Evolutionary conservation across 805 yeast species (phyloP), one percentile per base, ranked within the genome.

Genomic region (Ogataea trehalophila): DNA sequence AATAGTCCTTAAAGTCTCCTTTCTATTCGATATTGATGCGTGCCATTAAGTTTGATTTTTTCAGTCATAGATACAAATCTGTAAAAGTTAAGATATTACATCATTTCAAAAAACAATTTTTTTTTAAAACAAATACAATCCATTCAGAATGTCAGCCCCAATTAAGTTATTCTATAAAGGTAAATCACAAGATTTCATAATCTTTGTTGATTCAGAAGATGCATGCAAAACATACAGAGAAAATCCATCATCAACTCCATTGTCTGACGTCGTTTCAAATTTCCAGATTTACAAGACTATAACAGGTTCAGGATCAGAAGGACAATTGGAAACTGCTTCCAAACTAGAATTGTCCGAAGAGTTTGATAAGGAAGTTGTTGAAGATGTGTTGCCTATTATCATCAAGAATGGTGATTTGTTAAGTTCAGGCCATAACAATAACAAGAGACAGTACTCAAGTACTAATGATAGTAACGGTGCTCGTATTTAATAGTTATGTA

Each of bases 321-420:
- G 96, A 47, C 73, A 75, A 8, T 62, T 85, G 23, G 87, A 83
- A 44, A 82, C 79, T 57, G 95, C 92, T 2, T 83, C 92, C 7
- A 76, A 79, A 47, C 69, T 72, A 17, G 85, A 82, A 50, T 62
- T 88, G 37, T 74, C 73, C 43, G 76, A 76, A 52, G 94, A 87
- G 59, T 88, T 89, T 54, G 70, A 76, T 23, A 68, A 73, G 14
- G 70, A 68, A 37, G 58, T 64, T 3, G 87, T 83, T 45, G 83
- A 78, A 26, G 61, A 56, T 36, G 63, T 77, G n/a, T 75, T 88
- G 47, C 75, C 75, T 46, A 61, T 66, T 43, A 85, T 89, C 43
- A 59, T 87, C 49, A 68, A 68, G 37, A 68, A 78, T n/a, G 96
- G 96, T 38, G 62, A 70, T 17, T 67, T 77, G 42, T 79, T 79